Evolutionary conservation across 208 protist species (phyloP), one percentile per base, ranked within the genome.

Genomic region (Acanthamoeba healyi): DNA sequence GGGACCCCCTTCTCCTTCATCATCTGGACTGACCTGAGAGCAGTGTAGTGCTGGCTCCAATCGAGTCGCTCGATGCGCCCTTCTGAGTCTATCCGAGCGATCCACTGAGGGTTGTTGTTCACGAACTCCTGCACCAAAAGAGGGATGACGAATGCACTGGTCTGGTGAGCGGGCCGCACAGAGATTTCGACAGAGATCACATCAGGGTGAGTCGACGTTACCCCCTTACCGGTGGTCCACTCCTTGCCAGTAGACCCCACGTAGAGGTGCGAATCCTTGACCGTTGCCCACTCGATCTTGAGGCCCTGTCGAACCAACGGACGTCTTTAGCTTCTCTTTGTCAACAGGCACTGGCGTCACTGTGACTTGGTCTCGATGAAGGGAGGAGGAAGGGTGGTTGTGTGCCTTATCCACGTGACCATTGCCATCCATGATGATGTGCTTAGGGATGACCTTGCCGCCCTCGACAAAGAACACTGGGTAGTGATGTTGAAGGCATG

Each of bases 231-330:
- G 34, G 82, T 94, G 24, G 94, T 96, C 77, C 82, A 97, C 36
- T 97, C 95, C 63, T 96, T 97, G 54, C 96, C 96, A 29, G 96
- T 96, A 49, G 70, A 94, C 26, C 96, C 96, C 4, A 97, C 51
- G 51, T 95, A 96, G 32, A 97, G 54, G 14, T 67, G 29, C 36
- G 74, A 93, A 56, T 97, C 95, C 46, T 96, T 96, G 26, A 97
- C 94, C 24, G 96, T 95, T 10, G 93, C 93, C 96, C 96, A 97
- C 49, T 97, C 96, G n/a, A 49, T 70, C 70, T 97, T 97, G 42
- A 97, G 92, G 61, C 96, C 96, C 46, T 97, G 95, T 46, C 17
- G 4, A n/a, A n/a, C n/a, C 0, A 14, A 42, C 38, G 6, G 15
- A 38, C n/a, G n/a, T n/a, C n/a, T n/a, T n/a, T n/a, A n/a, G n/a